Base-by-base conservation (phyloP, 208 protist species). In the Balamuthia mandrillaris region DNA sequence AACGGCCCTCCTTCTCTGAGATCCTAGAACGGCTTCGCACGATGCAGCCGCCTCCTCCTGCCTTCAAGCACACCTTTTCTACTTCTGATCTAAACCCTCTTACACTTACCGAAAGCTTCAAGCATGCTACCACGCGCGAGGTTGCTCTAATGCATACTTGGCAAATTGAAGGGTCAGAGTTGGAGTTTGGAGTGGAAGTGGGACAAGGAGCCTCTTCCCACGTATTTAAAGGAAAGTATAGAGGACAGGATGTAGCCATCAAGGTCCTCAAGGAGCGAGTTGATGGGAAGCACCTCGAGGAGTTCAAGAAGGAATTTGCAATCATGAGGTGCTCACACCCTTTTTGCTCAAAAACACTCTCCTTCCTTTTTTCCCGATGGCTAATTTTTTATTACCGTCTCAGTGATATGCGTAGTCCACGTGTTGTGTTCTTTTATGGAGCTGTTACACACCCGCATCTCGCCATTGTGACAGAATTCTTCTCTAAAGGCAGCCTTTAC, bases 251-350 rank as follows among this genome's bases (percentile, higher is more conserved):
- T 18, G 68, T 78, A 45, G 68, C 68, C 33, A 78, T 78, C 39
- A 78, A 78, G 42, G 68, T 78, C 42, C n/a, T 78, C 5, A 78
- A 78, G 68, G 5, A 54, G 4, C 10, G 42, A 12, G 68, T 78
- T 12, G 12, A n/a, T 18, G 49, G 49, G n/a, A n/a, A n/a, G 18
- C 49, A 78, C 42, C n/a, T 58, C 42, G 39, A 78, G 68, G 68
- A 78, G 24, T 78, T 78, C 68, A 78, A 56, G 47, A 78, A 78
- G 47, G 68, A 78, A 27, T 54, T 78, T 1, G 68, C 47, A 33
- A 78, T 78, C 47, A 78, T 78, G 41, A 78, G 68, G 29, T n/a
- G 54, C 16, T 24, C 18, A n/a, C n/a, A n/a, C n/a, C n/a, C n/a
- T n/a, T n/a, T n/a, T n/a, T n/a, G n/a, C n/a, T n/a, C n/a, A 56